Percentiles rank a stretch among this genome's conserved stretches.
These are phyloP conservation scores for Stephania yunnanensis DNA, from an alignment of 164 flowering plant species.

Conservation along the genomic window DNA sequence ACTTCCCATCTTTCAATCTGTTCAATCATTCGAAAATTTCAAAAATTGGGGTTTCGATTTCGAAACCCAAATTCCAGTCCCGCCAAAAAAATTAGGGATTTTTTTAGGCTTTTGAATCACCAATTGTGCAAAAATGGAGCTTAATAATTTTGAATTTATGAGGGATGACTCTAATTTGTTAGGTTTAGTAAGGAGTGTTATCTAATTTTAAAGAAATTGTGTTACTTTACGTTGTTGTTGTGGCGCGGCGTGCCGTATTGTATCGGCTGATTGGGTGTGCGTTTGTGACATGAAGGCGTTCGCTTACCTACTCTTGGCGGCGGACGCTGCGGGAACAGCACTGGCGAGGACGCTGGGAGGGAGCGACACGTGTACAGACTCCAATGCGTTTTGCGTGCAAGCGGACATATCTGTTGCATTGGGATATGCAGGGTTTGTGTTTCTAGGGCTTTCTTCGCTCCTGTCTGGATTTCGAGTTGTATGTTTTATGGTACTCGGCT, in stretches of 20 bases:
- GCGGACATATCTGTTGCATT: conserved; percentile 54
- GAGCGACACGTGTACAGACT: conserved; percentile 38
- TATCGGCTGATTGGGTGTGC: not conserved
- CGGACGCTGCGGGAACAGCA: conserved; percentile 63
- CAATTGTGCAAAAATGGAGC: no score
- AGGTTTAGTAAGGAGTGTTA: no score
- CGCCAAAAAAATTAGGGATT: no score
- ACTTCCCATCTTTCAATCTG: no score
- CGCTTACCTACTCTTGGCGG: conserved; percentile 67
- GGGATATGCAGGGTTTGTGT: conserved; percentile 71
- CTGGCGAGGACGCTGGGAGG: conserved; percentile 38
- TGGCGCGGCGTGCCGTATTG: not conserved
- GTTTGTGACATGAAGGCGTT: conserved; percentile 41
- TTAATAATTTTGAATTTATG: no score
- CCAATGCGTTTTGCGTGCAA: conserved; percentile 59
- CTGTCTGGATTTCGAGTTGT: conserved; percentile 79
- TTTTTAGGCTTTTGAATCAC: no score
- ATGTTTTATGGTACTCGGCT: conserved; percentile 62
- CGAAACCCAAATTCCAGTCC: no score
- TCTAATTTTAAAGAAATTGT: not conserved
- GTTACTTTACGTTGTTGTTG: not conserved
- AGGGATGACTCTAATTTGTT: no score
- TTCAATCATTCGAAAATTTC: no score
- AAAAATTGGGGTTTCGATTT: no score
- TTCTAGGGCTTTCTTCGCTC: conserved; percentile 53